These are phyloP conservation scores for Penicillium sp. DNA, from an alignment of 2,329 filamentous ascomycete species.

Conservation along the genomic window DNA sequence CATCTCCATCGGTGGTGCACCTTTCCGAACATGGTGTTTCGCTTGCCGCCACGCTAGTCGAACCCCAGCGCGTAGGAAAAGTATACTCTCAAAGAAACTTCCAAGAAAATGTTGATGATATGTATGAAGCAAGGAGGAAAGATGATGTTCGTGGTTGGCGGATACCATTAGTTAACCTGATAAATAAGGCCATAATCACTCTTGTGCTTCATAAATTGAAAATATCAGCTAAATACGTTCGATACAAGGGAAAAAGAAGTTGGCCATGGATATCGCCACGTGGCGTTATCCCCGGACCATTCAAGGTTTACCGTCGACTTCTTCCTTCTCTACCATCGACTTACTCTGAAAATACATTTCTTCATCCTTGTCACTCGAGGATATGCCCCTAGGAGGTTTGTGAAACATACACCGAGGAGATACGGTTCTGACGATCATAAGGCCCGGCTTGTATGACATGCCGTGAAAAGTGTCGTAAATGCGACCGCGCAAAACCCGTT, in stretches of 20 bases:
- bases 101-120: not conserved
- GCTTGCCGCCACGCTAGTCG: not conserved
- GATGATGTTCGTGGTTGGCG: no score
- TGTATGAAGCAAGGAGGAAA: not conserved
- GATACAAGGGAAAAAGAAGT: not conserved
- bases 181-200: not conserved
- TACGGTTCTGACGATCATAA: constrained; percentile 5
- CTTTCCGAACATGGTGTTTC: not conserved
- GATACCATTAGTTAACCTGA: not conserved
- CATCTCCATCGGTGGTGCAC: not conserved
- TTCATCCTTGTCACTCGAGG: not conserved
- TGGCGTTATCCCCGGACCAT: not conserved
- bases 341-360: no score
- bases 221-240: no score
- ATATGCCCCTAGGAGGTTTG: constrained; percentile 1
- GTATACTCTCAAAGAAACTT: not conserved
- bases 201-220: not conserved
- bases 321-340: no score
- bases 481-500: constrained; percentile 30
- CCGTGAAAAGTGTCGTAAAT: constrained; percentile 34
- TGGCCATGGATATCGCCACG: not conserved
- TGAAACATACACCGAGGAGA: not conserved
- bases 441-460: constrained; percentile 35
- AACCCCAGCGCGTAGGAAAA: not conserved
- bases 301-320: no score